Conservation (phyloP, 2,329 filamentous ascomycete genomes). For the Dothideomycetes sp. region DNA sequence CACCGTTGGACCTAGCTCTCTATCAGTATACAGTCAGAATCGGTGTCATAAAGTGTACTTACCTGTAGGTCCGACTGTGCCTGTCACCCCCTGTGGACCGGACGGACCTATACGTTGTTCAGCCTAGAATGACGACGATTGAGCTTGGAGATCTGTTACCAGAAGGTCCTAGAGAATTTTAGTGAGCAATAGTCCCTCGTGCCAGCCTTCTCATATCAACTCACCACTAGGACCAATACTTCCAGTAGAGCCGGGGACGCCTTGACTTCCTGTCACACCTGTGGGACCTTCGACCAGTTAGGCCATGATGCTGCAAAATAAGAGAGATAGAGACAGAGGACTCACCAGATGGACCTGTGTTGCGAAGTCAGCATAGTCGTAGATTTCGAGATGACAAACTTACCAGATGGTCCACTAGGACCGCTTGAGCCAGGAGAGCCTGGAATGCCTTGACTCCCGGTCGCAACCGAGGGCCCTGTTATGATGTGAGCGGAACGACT, state of each 20-base stretch:
- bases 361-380: too few species aligned
- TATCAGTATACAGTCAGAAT: neutral
- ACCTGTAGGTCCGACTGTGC: constrained; percentile 8
- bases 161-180: neutral
- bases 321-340: too few species aligned
- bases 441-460: too few species aligned
- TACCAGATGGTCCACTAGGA: too few species aligned
- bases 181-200: neutral
- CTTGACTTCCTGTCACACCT: constrained; percentile 3
- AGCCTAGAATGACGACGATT: neutral
- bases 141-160: neutral
- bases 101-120: neutral
- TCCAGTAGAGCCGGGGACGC: neutral
- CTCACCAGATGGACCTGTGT: too few species aligned
- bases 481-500: too few species aligned
- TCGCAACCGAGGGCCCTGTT: too few species aligned
- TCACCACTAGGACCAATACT: constrained; percentile 3
- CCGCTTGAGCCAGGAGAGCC: too few species aligned
- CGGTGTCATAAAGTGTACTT: neutral
- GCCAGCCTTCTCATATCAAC: neutral
- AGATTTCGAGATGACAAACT: too few species aligned
- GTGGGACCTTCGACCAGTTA: too few species aligned
- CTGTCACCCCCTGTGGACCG: constrained; percentile 1
- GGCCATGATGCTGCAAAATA: too few species aligned
- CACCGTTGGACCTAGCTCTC: neutral